Base-by-base conservation (phyloP, 257 asterid species). In the Lantana camara region DNA sequence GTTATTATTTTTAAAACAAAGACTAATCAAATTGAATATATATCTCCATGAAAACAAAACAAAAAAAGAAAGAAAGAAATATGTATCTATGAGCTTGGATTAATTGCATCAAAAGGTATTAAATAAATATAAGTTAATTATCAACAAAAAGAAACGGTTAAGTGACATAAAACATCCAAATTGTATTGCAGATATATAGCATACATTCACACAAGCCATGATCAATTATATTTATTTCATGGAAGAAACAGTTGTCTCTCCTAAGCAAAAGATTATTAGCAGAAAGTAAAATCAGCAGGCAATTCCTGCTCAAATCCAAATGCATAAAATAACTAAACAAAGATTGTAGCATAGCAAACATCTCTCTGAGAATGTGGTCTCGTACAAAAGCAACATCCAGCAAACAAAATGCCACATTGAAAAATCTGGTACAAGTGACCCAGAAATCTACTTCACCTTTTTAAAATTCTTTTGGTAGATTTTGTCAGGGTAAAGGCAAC, bases 191-290 rank as follows among this genome's bases (percentile, higher is more conserved):
- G n/a, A n/a, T n/a, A n/a, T n/a, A n/a, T n/a, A n/a, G n/a, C n/a
- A n/a, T n/a, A n/a, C n/a, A n/a, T n/a, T n/a, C n/a, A n/a, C n/a
- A n/a, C n/a, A n/a, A n/a, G n/a, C n/a, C n/a, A n/a, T n/a, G n/a
- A n/a, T n/a, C n/a, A n/a, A n/a, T n/a, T n/a, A n/a, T n/a, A n/a
- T n/a, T n/a, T n/a, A n/a, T n/a, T n/a, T n/a, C n/a, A n/a, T n/a
- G n/a, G n/a, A n/a, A n/a, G n/a, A n/a, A n/a, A n/a, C 14, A 73
- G 85, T 51, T 49, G 85, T 69, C 75, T 79, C 78, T 85, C 94
- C 94, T 85, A 61, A 24, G 37, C 13, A 63, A 45, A 7, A 34
- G 20, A 54, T 53, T 15, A 14, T 14, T 14, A 50, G 4, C 51
- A 53, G 11, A 20, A 38, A 23, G 19, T 16, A 75, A 11, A n/a